Evolutionary conservation across 164 flowering plant species (phyloP).

Genomic region (Akebia trifoliata): DNA sequence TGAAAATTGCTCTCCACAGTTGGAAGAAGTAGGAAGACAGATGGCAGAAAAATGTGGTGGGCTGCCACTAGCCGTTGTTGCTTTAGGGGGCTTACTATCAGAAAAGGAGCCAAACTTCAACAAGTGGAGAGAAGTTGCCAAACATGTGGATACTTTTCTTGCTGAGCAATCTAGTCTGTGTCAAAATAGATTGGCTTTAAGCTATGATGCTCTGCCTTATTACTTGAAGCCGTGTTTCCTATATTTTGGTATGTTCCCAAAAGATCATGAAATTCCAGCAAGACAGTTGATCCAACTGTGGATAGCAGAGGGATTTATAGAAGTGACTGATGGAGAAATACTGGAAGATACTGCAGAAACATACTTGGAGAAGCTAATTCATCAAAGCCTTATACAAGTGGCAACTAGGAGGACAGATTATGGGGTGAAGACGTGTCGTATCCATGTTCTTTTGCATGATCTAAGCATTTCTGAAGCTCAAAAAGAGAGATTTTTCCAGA

Average conservation of each 20-base stretch:
- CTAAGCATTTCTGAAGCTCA: not conserved
- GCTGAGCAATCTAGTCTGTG: not conserved
- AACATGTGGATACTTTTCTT: not conserved
- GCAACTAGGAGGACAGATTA: not conserved
- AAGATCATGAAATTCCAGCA: not conserved
- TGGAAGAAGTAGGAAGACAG: not conserved
- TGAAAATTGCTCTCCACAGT: not conserved
- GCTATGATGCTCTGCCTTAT: not conserved
- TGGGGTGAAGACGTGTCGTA: not conserved
- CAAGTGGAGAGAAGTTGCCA: not conserved
- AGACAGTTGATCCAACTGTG: not conserved
- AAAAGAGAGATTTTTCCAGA: not conserved
- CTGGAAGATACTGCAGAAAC: not conserved
- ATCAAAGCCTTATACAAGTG: not conserved
- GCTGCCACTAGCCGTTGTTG: not conserved
- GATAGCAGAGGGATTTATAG: not conserved
- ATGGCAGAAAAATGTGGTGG: not conserved
- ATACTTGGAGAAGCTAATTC: not conserved
- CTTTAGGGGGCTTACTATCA: not conserved
- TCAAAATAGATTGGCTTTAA: not conserved
- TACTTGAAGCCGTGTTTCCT: too few relatives aligned
- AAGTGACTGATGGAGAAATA: not conserved
- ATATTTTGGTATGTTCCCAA: too few relatives aligned
- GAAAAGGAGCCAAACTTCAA: not conserved
- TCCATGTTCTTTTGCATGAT: conserved; percentile 1